Percentiles rank a stretch among this genome's conserved stretches.
Evolutionary conservation across 2,329 filamentous ascomycete genomes (phyloP).

Genomic region (Exophiala lecanii-corni): DNA sequence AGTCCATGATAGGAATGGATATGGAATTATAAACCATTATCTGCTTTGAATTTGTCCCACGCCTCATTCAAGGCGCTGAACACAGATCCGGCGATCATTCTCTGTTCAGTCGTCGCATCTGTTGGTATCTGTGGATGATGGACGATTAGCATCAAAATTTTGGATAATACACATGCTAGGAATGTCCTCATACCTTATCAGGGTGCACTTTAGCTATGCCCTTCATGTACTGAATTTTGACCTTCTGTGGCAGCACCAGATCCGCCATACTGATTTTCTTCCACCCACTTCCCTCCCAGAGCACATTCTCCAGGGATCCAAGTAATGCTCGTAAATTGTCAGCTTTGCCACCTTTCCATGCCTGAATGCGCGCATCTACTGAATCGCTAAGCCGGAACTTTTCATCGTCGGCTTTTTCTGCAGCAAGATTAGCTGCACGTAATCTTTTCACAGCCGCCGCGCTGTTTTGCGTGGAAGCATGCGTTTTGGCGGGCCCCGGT

Average conservation of each 20-base stretch:
- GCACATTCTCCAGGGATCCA: conserved; percentile 77
- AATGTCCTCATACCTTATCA: conserved; percentile 70
- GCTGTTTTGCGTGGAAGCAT: conserved; percentile 27
- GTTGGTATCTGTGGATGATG: conserved; percentile 50
- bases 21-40: conserved; percentile 55
- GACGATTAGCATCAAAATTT: conserved; percentile 2
- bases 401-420: conserved; percentile 83
- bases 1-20: no score
- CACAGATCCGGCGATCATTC: conserved; percentile 62
- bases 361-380: conserved; percentile 71
- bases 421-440: conserved; percentile 76
- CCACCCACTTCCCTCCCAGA: conserved; percentile 92
- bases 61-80: conserved; percentile 63
- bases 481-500: background rate
- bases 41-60: conserved; percentile 64
- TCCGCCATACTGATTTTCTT: conserved; percentile 95
- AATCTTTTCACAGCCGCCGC: conserved; percentile 76
- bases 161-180: no score
- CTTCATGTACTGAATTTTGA: conserved; percentile 99
- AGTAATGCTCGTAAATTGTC: conserved; percentile 88
- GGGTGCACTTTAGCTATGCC: conserved; percentile 98
- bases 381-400: conserved; percentile 83
- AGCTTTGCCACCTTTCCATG: conserved; percentile 86
- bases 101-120: conserved; percentile 61
- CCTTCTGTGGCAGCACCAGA: conserved; percentile 85